Evolutionary conservation across 192 early-diverging fungal genomes (phyloP), one percentile per base, ranked within the genome.

Genomic region (Coemansia sp.): DNA sequence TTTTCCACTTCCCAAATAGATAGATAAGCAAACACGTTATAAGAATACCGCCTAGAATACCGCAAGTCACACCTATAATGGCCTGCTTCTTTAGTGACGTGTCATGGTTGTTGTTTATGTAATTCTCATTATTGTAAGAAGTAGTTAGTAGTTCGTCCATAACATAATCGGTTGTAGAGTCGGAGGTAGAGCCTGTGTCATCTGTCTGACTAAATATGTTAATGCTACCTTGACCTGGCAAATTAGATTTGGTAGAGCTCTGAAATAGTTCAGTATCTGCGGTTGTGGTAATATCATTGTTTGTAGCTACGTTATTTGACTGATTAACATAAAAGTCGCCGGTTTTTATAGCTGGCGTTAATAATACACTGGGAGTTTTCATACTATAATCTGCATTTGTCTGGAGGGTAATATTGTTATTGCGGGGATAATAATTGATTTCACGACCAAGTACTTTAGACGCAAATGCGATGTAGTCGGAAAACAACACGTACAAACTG

Each of bases 381-480:
- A 59, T 59, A 13, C 37, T 59, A 22, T 41, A 59, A 0, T 13
- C 57, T 8, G 57, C 12, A 59, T 59, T 15, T 40, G 57, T 16
- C 8, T 59, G 57, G 6, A 37, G 32, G 8, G 6, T 6, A 18
- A 37, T 13, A 16, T 37, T 37, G 19, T 54, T 12, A 8, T n/a
- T 59, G 1, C 41, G 16, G 9, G 57, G 57, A 41, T 59, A 59
- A 37, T 40, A 59, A 15, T n/a, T 13, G 5, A 59, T 19, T 13
- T 32, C 37, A 6, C 57, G 57, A 16, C 57, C 57, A 15, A 59
- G 57, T 13, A 59, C 39, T 41, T 59, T 59, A 6, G 57, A 41
- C 26, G 57, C 57, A 16, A 59, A 59, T 8, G 57, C 57, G n/a
- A 59, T 59, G 18, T 59, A 59, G 37, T 59, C 57, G 39, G 57